Evolutionary conservation across 192 early-diverging fungal genomes (phyloP).

Genomic region (Linnemannia hyalina): DNA sequence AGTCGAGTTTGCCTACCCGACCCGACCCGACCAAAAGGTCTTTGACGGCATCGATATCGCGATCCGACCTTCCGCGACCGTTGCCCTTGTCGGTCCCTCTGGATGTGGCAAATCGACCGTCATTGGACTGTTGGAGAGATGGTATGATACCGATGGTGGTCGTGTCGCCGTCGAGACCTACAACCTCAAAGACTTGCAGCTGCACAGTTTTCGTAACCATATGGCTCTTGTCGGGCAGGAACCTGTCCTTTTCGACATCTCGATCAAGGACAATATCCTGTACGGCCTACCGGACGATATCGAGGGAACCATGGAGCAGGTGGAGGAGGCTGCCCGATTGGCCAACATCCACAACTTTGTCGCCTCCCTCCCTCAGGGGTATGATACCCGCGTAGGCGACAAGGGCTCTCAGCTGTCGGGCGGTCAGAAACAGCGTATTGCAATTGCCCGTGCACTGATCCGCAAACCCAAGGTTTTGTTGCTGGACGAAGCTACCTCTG

Average conservation of each 20-base stretch:
- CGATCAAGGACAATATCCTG: slow-evolving; percentile 63
- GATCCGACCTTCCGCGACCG: slow-evolving; percentile 72
- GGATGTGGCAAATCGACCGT: slow-evolving; percentile 79
- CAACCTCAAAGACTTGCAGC: slow-evolving; percentile 61
- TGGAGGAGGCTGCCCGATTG: slow-evolving; percentile 59
- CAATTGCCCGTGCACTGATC: slow-evolving; percentile 77
- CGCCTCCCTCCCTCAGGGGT: slow-evolving; percentile 62
- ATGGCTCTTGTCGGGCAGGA: slow-evolving; percentile 67
- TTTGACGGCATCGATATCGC: slow-evolving; percentile 68
- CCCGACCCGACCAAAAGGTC: slow-evolving; percentile 71
- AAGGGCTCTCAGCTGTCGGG: slow-evolving; percentile 70
- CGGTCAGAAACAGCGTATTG: slow-evolving; percentile 78
- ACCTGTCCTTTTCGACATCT: slow-evolving; percentile 49
- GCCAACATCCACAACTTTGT: slow-evolving; percentile 70
- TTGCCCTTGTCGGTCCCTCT: slow-evolving; percentile 84
- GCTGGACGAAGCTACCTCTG: slow-evolving; percentile 85
- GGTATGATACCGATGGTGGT: slow-evolving; percentile 66
- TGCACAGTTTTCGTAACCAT: slow-evolving; percentile 56
- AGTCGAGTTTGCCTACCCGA: slow-evolving; percentile 69
- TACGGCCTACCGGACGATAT: slow-evolving; percentile 62
- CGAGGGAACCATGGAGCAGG: slow-evolving; percentile 56
- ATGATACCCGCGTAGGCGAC: slow-evolving; percentile 71
- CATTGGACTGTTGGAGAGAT: slow-evolving; percentile 70
- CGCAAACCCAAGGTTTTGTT: slow-evolving; percentile 74
- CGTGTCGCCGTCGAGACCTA: slow-evolving; percentile 56